Evolutionary conservation across 73 alveolate species (phyloP).

Genomic region (Stentor roeselii): DNA sequence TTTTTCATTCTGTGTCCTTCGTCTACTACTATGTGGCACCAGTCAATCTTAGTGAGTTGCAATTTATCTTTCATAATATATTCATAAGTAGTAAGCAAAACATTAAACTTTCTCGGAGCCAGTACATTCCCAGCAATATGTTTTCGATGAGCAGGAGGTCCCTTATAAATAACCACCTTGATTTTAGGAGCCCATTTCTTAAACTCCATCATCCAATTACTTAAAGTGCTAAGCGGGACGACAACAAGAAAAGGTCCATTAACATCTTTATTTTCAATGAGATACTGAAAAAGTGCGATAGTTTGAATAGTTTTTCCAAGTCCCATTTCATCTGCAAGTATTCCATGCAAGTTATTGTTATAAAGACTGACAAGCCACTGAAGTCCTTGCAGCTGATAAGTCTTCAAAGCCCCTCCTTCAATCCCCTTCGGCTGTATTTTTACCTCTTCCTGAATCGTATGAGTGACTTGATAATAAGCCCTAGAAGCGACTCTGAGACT

Average conservation of each 20-base stretch:
- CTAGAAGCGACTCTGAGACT: constrained; percentile 59
- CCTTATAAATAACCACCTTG: constrained; percentile 88
- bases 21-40: constrained; percentile 96
- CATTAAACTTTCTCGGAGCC: constrained; percentile 83
- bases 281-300: constrained; percentile 84
- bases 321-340: constrained; percentile 99
- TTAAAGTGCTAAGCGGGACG: constrained; percentile 97
- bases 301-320: constrained; percentile 98
- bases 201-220: constrained; percentile 96
- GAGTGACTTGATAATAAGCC: constrained; percentile 90
- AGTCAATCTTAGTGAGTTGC: constrained; percentile 75
- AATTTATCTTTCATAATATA: constrained; percentile 90
- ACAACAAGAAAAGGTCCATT: constrained; percentile 97
- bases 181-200: constrained; percentile 97
- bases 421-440: constrained; percentile 81
- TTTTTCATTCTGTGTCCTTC: constrained; percentile 99
- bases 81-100: constrained; percentile 95
- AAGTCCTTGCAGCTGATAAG: constrained; percentile 84
- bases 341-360: constrained; percentile 94
- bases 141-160: constrained; percentile 81
- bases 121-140: constrained; percentile 59
- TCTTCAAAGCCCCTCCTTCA: constrained; percentile 79
- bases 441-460: constrained; percentile 89
- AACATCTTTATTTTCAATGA: constrained; percentile 84
- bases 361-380: constrained; percentile 95